Conservation (phyloP, 1,284 basidiomycete genomes). For the Heterobasidion annosum region DNA sequence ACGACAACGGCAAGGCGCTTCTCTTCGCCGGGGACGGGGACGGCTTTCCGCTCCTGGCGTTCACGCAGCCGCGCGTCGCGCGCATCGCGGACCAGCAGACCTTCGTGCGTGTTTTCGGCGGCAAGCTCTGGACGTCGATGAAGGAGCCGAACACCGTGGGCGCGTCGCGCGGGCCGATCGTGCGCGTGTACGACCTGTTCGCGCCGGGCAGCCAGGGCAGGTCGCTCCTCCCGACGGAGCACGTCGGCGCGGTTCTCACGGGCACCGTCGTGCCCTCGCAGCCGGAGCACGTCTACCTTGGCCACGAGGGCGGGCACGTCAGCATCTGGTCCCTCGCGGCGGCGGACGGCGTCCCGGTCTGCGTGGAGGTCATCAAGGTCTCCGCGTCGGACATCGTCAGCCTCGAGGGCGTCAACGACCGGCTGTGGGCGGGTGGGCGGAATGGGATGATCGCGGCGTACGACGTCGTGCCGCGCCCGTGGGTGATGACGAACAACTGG, state of each 20-base stretch:
- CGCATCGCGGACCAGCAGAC: conserved; percentile 77
- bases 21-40: conserved; percentile 51
- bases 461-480: conserved; percentile 65
- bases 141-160: conserved; percentile 33
- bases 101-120: conserved; percentile 66
- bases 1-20: conserved; percentile 77
- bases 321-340: conserved; percentile 62
- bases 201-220: conserved; percentile 37
- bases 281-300: conserved; percentile 71
- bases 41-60: conserved; percentile 25
- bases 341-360: conserved; percentile 45
- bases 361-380: conserved; percentile 67
- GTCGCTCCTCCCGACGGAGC: conserved; percentile 46
- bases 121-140: conserved; percentile 76
- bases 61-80: conserved; percentile 42
- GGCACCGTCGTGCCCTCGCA: conserved; percentile 71
- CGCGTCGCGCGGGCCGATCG: conserved; percentile 52
- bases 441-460: conserved; percentile 82
- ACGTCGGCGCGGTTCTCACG: conserved; percentile 74
- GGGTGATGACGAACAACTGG: conserved; percentile 89
- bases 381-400: conserved; percentile 73
- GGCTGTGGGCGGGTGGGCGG: conserved; percentile 81
- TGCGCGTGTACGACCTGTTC: conserved; percentile 74
- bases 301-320: conserved; percentile 88
- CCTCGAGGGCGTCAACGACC: conserved; percentile 71